Evolutionary conservation across 768 basidiomycete species (phyloP).

Genomic region (Chalciporus sphaerocephalus): DNA sequence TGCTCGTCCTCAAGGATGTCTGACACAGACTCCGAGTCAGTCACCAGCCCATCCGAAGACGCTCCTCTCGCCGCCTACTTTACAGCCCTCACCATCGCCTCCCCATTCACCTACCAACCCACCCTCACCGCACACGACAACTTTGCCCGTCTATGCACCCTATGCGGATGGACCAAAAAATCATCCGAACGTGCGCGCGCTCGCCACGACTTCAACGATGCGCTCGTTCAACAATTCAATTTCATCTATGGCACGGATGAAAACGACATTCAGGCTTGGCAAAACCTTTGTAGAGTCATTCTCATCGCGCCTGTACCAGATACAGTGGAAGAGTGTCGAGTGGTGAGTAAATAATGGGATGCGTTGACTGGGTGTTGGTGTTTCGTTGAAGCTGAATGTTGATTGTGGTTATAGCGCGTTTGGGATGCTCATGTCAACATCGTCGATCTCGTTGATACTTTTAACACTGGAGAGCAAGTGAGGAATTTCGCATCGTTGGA

Average conservation of each 20-base stretch:
- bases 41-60: not conserved
- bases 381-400: no score
- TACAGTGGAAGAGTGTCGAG: conserved; percentile 12
- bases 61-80: not conserved
- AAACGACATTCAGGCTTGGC: conserved; percentile 16
- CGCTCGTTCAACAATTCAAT: conserved; percentile 26
- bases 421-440: conserved; percentile 29
- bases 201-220: conserved; percentile 10
- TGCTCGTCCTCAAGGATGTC: no score
- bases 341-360: conserved; percentile 11
- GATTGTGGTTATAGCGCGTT: no score
- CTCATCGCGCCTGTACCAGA: conserved; percentile 15
- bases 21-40: not conserved
- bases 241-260: conserved; percentile 17
- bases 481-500: conserved; percentile 17
- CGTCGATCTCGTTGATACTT: conserved; percentile 27
- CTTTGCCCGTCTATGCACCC: conserved; percentile 13
- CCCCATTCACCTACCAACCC: conserved; percentile 22
- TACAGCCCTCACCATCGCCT: conserved; percentile 2
- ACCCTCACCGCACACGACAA: conserved; percentile 18
- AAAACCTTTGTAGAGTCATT: conserved; percentile 17
- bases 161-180: not conserved
- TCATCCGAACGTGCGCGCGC: not conserved
- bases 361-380: no score
- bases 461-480: conserved; percentile 12